Evolutionary conservation across 2,329 filamentous ascomycete genomes (phyloP), one percentile per base, ranked within the genome.

Genomic region (Reticulascus tulasneorum): DNA sequence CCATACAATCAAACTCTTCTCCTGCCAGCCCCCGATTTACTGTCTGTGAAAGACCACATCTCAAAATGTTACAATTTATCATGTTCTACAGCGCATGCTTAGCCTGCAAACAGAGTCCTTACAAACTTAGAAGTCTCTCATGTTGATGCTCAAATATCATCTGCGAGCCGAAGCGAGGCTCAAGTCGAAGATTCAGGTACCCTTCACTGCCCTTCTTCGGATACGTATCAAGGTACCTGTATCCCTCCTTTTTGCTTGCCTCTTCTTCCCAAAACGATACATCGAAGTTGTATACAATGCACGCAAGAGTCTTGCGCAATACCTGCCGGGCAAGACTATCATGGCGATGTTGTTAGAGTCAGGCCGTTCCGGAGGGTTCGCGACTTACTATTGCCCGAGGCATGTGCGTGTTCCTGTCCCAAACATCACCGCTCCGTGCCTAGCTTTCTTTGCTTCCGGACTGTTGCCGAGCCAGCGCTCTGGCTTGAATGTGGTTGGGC

Each of bases 381-480:
- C 12, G n/a, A 42, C 41, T 17, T 22, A 44, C 41, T 38, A 38
- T 21, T 46, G 44, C 3, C 45, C 45, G 15, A 47, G 22, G n/a
- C 45, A 47, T n/a, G 40, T 47, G 19, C 45, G 23, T 4, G 43
- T 44, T 4, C 44, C 45, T 1, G 44, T 47, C 6, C 45, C 45
- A 27, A 47, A 47, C 4, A 28, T 37, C 2, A 37, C 40, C 2
- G 37, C 29, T 22, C 28, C 26, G 4, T 20, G 22, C 19, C 22
- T 38, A 3, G 12, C 12, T 13, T 30, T 27, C 6, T 37, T 29
- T 2, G 41, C 19, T 5, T 33, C 30, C 7, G 32, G 29, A 9
- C 31, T 23, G 21, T 18, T 16, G 1, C 37, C 40, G 2, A 47
- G 40, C 45, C 45, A 47, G 9, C 45, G 35, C 5, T 47, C 33